These are phyloP conservation scores for Gnetum montanum DNA, from an alignment of 75 land plant species.

Conservation along the genomic window DNA sequence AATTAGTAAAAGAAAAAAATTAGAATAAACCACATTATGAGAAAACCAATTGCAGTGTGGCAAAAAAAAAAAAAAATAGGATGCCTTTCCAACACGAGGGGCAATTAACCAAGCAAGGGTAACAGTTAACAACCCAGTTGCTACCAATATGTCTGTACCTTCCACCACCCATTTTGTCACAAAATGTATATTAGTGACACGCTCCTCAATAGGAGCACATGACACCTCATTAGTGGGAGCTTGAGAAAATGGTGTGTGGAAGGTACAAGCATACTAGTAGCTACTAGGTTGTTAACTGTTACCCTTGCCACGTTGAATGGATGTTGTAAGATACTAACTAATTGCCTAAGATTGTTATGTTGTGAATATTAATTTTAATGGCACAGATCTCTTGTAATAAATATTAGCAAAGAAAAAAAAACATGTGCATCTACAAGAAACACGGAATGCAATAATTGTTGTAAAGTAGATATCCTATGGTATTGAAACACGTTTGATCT, in stretches of 20 bases:
- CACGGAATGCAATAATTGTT: no score
- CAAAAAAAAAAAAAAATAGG: not conserved
- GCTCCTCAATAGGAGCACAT: constrained; percentile 14
- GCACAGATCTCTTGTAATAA: no score
- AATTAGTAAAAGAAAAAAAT: not conserved
- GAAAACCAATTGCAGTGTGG: no score
- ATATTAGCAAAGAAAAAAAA: no score
- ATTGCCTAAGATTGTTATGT: no score
- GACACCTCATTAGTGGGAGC: constrained; percentile 22
- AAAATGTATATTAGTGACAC: constrained; percentile 17
- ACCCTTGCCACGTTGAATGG: constrained; percentile 63
- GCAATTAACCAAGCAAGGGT: constrained; percentile 70
- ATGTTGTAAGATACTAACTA: no score
- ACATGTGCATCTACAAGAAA: no score
- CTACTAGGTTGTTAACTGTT: constrained; percentile 60
- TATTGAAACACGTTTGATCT: no score
- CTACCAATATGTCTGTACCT: constrained; percentile 55
- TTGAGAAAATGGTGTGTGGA: constrained; percentile 18
- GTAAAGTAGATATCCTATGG: no score
- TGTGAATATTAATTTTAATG: no score
- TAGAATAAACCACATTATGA: not conserved
- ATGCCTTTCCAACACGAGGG: constrained; percentile 77
- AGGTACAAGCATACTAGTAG: constrained; percentile 51
- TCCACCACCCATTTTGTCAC: constrained; percentile 58
- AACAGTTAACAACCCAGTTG: constrained; percentile 60